Base-by-base conservation (phyloP, 2,329 filamentous ascomycete species). In the Colletotrichum sp. region DNA sequence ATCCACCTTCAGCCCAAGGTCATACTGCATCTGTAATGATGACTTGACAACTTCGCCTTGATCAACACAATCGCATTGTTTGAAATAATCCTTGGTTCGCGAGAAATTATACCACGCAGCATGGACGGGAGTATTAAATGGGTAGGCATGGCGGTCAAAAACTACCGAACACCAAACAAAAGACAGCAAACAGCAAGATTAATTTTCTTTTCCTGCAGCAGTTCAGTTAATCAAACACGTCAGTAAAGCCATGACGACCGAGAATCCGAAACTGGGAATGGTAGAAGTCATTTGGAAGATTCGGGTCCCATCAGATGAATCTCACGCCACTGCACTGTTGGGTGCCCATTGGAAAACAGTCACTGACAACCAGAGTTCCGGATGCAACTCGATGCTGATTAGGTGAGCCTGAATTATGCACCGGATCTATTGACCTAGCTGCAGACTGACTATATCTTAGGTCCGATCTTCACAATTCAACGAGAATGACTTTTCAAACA, bases 381-480 rank as follows among this genome's bases (percentile, higher is more conserved):
- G 24, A 21, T 51, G n/a, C 11, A 0, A 21, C 4, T 51, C 43
- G 12, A 51, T 51, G n/a, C 43, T 51, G 4, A 51, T 51, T 51
- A 51, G 43, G 43, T 21, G 0, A 47, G 43, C 12, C 18, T 21
- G 0, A 3, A 7, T 21, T 7, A 3, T 2, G 5, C 18, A 47
- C n/a, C 4, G 6, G 1, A 21, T 11, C 11, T 47, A 18, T 0
- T 47, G 12, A 47, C 5, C 2, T 6, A 11, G 38, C 43, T 12
- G 12, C 5, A 4, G 2, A 1, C 43, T 47, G 5, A 47, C 5
- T 3, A 47, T 0, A 1, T 4, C n/a, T 21, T 13, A 47, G 43
- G 43, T 51, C 43, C 0, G 43, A 51, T 51, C 43, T 51, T 21
- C n/a, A 51, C 43, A 51, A 21, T 51, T 21, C 43, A 3, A 51